A percentile compares a stretch with the other conserved stretches of the same genome.
These are phyloP conservation scores for Yamadazyma sp. DNA, from an alignment of 805 yeast genomes.

Conservation along the genomic window DNA sequence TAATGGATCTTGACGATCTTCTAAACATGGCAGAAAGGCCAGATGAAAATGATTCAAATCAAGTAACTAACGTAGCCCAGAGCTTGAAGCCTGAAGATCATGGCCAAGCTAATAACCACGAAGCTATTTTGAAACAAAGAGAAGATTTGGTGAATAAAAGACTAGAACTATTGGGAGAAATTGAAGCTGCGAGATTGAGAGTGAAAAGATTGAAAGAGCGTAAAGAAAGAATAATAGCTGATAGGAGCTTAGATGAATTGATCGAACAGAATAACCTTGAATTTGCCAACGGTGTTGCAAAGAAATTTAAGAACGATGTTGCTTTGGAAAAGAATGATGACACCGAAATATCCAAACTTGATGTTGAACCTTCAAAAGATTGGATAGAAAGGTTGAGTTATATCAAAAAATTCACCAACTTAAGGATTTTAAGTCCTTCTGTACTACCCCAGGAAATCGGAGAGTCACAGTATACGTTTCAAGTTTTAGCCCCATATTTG, in stretches of 20 bases:
- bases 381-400: slow-evolving; percentile 25
- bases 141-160: slow-evolving; percentile 19
- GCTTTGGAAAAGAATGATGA: slow-evolving; percentile 16
- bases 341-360: slow-evolving; percentile 19
- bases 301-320: slow-evolving; percentile 2
- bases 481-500: slow-evolving; percentile 10
- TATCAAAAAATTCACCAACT: slow-evolving; percentile 19
- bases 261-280: slow-evolving; percentile 19
- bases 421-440: neutral
- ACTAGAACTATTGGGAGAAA: slow-evolving; percentile 11
- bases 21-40: too few relatives aligned
- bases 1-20: too few relatives aligned
- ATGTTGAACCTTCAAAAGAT: slow-evolving; percentile 34
- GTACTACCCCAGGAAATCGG: neutral
- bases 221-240: slow-evolving; percentile 10
- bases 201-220: slow-evolving; percentile 11
- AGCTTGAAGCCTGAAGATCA: too few relatives aligned
- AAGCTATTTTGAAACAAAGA: slow-evolving; percentile 13
- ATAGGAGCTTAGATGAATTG: slow-evolving; percentile 17
- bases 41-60: neutral
- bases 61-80: neutral
- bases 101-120: too few relatives aligned
- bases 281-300: slow-evolving; percentile 6
- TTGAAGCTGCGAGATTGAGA: slow-evolving; percentile 15
- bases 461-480: slow-evolving; percentile 2